These are phyloP conservation scores for Citrullus colocynthis DNA, from an alignment of 306 rosid genomes.

Conservation along the genomic window DNA sequence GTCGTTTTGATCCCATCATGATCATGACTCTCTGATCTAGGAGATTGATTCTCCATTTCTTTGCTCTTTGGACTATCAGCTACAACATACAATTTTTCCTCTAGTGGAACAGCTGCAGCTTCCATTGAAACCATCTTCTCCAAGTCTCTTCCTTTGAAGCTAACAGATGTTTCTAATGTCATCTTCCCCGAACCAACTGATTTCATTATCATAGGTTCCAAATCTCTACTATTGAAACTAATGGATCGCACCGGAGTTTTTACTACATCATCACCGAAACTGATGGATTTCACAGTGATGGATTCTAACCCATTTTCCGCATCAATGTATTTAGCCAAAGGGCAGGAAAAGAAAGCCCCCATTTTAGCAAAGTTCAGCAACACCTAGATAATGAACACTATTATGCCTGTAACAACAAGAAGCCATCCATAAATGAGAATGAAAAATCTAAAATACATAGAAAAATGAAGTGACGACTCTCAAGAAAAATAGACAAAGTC, in stretches of 20 bases:
- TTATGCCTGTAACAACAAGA: not conserved
- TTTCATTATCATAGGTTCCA: not conserved
- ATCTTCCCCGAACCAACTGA: not conserved
- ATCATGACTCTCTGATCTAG: not conserved
- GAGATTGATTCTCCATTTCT: not conserved
- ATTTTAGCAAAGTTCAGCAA: constrained; percentile 1
- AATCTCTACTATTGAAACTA: constrained; percentile 9
- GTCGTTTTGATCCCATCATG: not conserved
- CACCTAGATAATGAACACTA: not conserved
- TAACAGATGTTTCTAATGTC: constrained; percentile 8
- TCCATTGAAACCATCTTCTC: constrained; percentile 1
- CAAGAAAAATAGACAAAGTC: not conserved
- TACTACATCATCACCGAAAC: constrained; percentile 5
- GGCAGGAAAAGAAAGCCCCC: constrained; percentile 12
- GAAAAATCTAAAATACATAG: not conserved
- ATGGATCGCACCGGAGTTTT: constrained; percentile 8
- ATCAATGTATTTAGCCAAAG: constrained; percentile 2
- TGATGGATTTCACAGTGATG: constrained; percentile 8
- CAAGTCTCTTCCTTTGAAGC: constrained; percentile 9
- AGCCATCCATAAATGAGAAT: not conserved
- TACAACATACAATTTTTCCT: not conserved
- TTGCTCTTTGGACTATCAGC: not conserved
- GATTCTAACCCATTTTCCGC: constrained; percentile 7
- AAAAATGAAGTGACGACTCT: not conserved
- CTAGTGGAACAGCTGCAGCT: not conserved